Evolutionary conservation across 495 filamentous ascomycete species (phyloP), one percentile per base, ranked within the genome.

Genomic region (Aspergillus coremiiformis): DNA sequence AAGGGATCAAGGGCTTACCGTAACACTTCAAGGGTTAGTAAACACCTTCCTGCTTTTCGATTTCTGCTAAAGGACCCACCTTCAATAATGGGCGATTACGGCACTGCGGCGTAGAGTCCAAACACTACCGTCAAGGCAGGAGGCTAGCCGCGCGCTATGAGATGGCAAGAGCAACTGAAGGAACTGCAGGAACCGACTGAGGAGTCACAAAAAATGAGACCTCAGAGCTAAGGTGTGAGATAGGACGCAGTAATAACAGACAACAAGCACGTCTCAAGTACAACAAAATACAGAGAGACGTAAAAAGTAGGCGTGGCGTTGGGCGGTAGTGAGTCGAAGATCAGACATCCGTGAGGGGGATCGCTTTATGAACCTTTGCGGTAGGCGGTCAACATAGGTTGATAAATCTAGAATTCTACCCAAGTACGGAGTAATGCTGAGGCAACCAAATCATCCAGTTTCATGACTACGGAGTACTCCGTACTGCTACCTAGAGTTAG

Each of bases 371-470:
- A 9, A 37, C 51, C 29, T 47, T 64, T 68, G 39, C 10, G 59
- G 68, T 48, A 69, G 63, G 68, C 68, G 68, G 68, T 71, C 61
- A 65, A 52, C 6, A 24, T 35, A 43, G 22, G n/a, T 35, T 47
- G 24, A 17, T 17, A 21, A 26, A n/a, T 24, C 11, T n/a, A n/a
- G n/a, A n/a, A n/a, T n/a, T n/a, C n/a, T n/a, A n/a, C n/a, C n/a
- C n/a, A n/a, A n/a, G n/a, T n/a, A n/a, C n/a, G n/a, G n/a, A n/a
- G n/a, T n/a, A n/a, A 14, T 35, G 20, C 9, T 23, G 12, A 29
- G 44, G 23, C 44, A 41, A 41, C 37, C 19, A 20, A 41, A 2
- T 1, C 35, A 17, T 20, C 7, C 19, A 41, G 9, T 41, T 19
- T 21, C 17, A 2, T 19, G 15, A 15, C 14, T n/a, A 37, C 15